Evolutionary conservation across 2,329 filamentous ascomycete species (phyloP), one percentile per base, ranked within the genome.

Genomic region (Fusarium sp.): DNA sequence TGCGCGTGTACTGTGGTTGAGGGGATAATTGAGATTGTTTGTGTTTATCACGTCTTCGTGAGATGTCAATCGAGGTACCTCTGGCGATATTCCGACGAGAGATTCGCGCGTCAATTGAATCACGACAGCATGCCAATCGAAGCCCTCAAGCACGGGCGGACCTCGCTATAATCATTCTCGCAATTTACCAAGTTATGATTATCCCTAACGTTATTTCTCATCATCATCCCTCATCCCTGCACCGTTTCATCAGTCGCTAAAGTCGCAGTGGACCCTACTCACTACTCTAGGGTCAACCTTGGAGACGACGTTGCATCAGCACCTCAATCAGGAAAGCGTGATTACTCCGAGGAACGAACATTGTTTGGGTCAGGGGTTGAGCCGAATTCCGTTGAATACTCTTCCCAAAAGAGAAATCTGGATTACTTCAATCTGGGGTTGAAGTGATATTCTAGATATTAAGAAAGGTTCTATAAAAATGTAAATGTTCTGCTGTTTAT

Each of bases 341-440:
- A 61, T 62, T 53, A 53, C 9, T n/a, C 7, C 8, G 15, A 30
- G 27, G 38, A n/a, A 13, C 25, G 24, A 25, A 27, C 22, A 24
- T 47, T 40, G 9, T 27, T 40, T 16, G 25, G 38, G n/a, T 16
- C 12, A 52, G 48, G 48, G 30, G 24, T 40, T 2, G 15, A 27
- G 48, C 20, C 46, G 27, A 38, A 12, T 20, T 11, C 38, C 20
- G 40, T 8, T 7, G 15, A 34, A 38, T 22, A 9, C 22, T 29
- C 10, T 63, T 29, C 58, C 60, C 11, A 62, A 63, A 22, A 11
- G 13, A 49, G 60, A 41, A 24, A 55, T 40, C 32, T 40, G n/a
- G 60, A 63, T 63, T 63, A 63, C 47, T 34, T 40, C 10, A 4
- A 22, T 44, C 4, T 38, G 3, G 8, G 13, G 1, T 25, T 38